phyloP scores from a whole-genome alignment of 306 rosid species.

The Fragaria nilgerrensis region DNA sequence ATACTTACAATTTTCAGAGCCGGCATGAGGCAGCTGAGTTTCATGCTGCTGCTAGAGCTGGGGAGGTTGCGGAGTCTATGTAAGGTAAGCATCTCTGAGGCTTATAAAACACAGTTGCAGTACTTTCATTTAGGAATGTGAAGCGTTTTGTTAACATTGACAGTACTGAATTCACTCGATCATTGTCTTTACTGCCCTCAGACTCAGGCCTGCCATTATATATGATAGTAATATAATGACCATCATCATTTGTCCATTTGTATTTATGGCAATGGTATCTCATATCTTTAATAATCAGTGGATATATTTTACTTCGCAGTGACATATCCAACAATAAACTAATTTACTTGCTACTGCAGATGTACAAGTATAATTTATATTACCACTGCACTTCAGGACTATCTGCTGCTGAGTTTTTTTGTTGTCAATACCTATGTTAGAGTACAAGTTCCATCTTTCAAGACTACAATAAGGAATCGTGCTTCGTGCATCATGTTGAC shows the following conservation, averaged over 20 bases:
- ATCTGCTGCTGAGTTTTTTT: neutral
- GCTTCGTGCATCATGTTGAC: neutral
- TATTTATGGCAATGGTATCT: neutral
- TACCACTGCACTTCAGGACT: neutral
- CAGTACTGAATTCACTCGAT: neutral
- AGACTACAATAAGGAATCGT: neutral
- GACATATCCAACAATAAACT: neutral
- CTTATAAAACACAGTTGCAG: neutral
- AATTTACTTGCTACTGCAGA: neutral
- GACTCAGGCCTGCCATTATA: neutral
- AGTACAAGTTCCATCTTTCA: neutral
- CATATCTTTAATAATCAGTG: neutral
- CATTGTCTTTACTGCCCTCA: neutral
- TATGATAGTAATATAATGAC: neutral
- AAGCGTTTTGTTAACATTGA: neutral
- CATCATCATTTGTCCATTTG: neutral
- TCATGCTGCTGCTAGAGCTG: conserved; percentile 46
- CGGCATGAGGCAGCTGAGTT: conserved; percentile 38
- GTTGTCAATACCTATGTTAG: neutral
- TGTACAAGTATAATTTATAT: neutral
- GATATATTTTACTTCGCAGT: neutral
- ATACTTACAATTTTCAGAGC: conserved; percentile 24
- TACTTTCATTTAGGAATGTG: neutral
- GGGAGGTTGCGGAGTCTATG: conserved; percentile 46
- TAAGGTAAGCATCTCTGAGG: conserved; percentile 27